Conservation (phyloP, 192 early-diverging fungal species). For the Irineochytrium annulatum region DNA sequence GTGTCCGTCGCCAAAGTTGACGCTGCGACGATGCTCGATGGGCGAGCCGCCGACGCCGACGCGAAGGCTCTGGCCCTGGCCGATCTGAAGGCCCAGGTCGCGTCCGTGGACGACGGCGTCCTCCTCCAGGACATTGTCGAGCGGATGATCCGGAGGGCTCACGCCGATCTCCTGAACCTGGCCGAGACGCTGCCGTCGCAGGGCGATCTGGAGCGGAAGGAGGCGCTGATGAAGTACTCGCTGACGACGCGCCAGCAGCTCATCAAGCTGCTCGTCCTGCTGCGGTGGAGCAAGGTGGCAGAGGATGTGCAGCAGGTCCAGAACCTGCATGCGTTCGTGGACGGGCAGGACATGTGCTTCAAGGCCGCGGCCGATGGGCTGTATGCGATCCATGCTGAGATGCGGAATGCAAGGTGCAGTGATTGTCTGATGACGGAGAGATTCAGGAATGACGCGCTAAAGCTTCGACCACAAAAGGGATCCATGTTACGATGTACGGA, state of each 20-base stretch:
- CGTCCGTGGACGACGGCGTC: too few relatives aligned
- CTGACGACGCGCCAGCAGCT: conserved; percentile 5
- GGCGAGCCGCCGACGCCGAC: too few relatives aligned
- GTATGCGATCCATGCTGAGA: conserved; percentile 33
- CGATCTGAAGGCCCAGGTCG: too few relatives aligned
- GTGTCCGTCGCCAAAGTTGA: too few relatives aligned
- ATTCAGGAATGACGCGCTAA: background rate
- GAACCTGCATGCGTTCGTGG: conserved; percentile 57
- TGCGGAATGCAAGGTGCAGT: conserved; percentile 35
- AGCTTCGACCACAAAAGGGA: conserved; percentile 38
- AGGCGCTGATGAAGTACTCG: conserved; percentile 2
- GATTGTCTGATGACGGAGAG: too few relatives aligned
- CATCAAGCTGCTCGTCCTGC: conserved; percentile 65
- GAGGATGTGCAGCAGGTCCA: conserved; percentile 17
- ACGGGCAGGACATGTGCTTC: conserved; percentile 59
- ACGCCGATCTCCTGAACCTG: conserved; percentile 12
- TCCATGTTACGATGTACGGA: conserved; percentile 76
- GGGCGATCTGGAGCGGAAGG: conserved; percentile 1
- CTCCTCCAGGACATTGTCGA: conserved; percentile 7
- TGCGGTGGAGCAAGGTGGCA: conserved; percentile 71
- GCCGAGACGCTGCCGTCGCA: conserved; percentile 5
- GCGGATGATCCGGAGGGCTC: conserved; percentile 2
- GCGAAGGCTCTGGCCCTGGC: too few relatives aligned
- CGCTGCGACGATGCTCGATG: too few relatives aligned
- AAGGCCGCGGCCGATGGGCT: conserved; percentile 53